Evolutionary conservation across 2,329 filamentous ascomycete genomes (phyloP).

Genomic region (Pestalotiopsis sp.): DNA sequence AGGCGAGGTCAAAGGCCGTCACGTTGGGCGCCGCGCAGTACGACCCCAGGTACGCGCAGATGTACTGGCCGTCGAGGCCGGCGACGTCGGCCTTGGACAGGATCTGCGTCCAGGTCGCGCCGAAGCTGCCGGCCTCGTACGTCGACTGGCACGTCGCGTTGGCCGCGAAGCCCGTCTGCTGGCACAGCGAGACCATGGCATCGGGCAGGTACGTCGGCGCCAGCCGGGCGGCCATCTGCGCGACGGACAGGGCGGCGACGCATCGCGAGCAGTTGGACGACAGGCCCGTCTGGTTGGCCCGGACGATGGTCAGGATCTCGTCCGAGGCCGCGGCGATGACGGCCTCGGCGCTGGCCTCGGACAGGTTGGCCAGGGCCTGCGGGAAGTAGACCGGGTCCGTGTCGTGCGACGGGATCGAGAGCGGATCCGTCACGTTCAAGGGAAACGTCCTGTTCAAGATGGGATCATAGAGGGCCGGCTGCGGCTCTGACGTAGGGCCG

Average conservation of each 20-base stretch:
- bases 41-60: slow-evolving; percentile 52
- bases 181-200: slow-evolving; percentile 54
- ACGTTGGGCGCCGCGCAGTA: slow-evolving; percentile 52
- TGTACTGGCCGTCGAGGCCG: slow-evolving; percentile 58
- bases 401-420: slow-evolving; percentile 49
- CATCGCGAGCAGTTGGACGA: slow-evolving; percentile 55
- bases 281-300: slow-evolving; percentile 33
- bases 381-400: slow-evolving; percentile 55
- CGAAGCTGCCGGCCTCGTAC: slow-evolving; percentile 50
- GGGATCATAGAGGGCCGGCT: slow-evolving; percentile 51
- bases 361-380: slow-evolving; percentile 45
- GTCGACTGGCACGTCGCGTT: slow-evolving; percentile 48
- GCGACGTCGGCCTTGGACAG: slow-evolving; percentile 54
- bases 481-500: slow-evolving; percentile 33
- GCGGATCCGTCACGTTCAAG: slow-evolving; percentile 55
- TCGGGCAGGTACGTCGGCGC: slow-evolving; percentile 51
- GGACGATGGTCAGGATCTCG: slow-evolving; percentile 48
- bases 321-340: slow-evolving; percentile 44
- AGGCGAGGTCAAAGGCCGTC: slow-evolving; percentile 47
- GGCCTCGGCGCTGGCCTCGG: slow-evolving; percentile 37
- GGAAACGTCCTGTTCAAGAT: slow-evolving; percentile 57
- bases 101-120: slow-evolving; percentile 60
- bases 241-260: slow-evolving; percentile 50
- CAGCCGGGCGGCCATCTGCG: slow-evolving; percentile 50
- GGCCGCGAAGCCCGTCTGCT: slow-evolving; percentile 46